Base-by-base conservation (phyloP, 805 yeast species). In the Kodamaea laetipori region DNA sequence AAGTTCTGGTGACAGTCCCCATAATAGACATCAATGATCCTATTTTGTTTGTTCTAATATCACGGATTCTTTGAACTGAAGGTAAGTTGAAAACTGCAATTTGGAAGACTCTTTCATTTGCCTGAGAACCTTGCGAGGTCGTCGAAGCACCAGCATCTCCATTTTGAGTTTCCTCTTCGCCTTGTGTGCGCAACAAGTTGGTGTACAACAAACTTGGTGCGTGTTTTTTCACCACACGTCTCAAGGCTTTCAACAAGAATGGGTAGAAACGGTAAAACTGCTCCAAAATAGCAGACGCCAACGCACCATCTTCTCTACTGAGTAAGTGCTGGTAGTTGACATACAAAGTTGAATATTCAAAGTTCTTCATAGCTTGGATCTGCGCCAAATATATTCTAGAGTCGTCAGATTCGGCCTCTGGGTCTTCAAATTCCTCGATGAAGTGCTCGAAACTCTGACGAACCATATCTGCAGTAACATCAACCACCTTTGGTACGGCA, bases 1-100 rank as follows among this genome's bases (percentile, higher is more conserved):
- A 84, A 0, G 98, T 89, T 62, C 98, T 80, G 0, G 98, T 92
- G 4, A 94, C 96, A 0, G 99, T 94, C 44, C 98, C 99, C 6
- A 92, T 82, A 25, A 92, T 86, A 7, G 92, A 74, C 69, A 89
- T 75, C 48, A 92, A 74, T 7, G 86, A 74, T 11, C 98, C 99
- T 45, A 94, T 84, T 51, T 84, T 84, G 53, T 87, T 95, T 1
- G 97, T 86, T 57, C 94, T 78, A 45, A 94, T 76, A 58, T 92
- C 98, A 59, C 99, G 80, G 54, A 94, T 85, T 62, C 96, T 78
- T 56, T 87, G 80, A 12, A 85, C 76, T 0, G 87, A 69, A 1
- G 97, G 96, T 44, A 94, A 66, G 59, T 89, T 89, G 68, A 84
- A 88, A 57, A 94, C 86, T 7, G 97, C 84, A 40, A 94, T 84